A percentile compares a stretch with the other conserved stretches of the same genome.
Conservation (phyloP, 1,284 basidiomycete species). For the Puccinia polysora region DNA sequence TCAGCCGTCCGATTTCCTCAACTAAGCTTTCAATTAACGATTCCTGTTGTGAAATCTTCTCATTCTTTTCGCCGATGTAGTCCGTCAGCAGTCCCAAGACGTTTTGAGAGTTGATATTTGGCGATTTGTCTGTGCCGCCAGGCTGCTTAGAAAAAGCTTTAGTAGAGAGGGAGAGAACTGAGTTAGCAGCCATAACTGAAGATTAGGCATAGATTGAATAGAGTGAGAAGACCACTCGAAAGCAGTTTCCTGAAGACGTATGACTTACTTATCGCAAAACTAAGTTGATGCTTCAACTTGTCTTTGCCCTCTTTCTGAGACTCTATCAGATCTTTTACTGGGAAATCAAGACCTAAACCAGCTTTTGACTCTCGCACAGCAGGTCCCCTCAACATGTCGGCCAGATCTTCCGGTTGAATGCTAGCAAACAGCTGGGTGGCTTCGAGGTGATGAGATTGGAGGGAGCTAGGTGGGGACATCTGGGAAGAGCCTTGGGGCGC, state of each 20-base stretch:
- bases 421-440: background rate
- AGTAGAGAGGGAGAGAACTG: background rate
- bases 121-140: background rate
- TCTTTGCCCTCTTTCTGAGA: background rate
- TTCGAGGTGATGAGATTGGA: background rate
- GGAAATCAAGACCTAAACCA: background rate
- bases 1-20: conserved; percentile 5
- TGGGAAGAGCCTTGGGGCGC: background rate
- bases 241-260: too few species aligned
- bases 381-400: background rate
- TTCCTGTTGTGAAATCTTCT: conserved; percentile 12
- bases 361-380: background rate
- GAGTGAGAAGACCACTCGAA: background rate
- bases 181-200: background rate
- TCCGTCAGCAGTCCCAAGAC: conserved; percentile 7
- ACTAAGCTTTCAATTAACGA: conserved; percentile 16
- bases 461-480: background rate
- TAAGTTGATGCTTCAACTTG: too few species aligned
- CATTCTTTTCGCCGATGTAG: conserved; percentile 3
- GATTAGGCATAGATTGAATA: background rate
- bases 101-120: conserved; percentile 2
- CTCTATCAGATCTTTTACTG: background rate
- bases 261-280: background rate
- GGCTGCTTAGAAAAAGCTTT: background rate
- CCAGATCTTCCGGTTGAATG: background rate